A percentile compares a stretch with the other conserved stretches of the same genome.
These are phyloP conservation scores for Daldinia bambusicola DNA, from an alignment of 495 filamentous ascomycete genomes.

Conservation along the genomic window DNA sequence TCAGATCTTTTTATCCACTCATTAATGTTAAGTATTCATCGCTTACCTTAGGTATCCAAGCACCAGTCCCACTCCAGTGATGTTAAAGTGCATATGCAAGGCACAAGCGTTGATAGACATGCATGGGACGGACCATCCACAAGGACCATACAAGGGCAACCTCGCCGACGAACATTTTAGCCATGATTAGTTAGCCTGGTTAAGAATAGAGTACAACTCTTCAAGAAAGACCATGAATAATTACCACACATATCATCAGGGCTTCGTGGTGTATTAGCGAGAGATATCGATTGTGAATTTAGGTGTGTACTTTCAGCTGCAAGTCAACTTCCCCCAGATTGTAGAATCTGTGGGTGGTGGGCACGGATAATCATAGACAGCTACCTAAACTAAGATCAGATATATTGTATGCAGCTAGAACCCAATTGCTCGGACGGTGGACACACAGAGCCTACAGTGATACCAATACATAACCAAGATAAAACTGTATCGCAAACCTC, in stretches of 20 bases:
- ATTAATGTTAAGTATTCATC: constrained; percentile 16
- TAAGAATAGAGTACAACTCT: constrained; percentile 35
- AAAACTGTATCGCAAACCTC: not conserved
- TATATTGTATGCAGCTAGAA: constrained; percentile 33
- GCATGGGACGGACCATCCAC: constrained; percentile 38
- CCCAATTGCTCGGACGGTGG: constrained; percentile 40
- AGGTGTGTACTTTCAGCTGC: not conserved
- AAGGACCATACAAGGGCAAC: constrained; percentile 11
- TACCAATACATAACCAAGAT: constrained; percentile 6
- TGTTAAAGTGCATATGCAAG: constrained; percentile 42
- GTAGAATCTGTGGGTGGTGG: constrained; percentile 26
- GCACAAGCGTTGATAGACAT: constrained; percentile 33
- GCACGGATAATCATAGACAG: constrained; percentile 22
- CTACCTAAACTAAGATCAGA: constrained; percentile 22
- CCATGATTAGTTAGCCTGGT: constrained; percentile 39
- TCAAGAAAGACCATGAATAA: constrained; percentile 28
- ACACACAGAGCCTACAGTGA: constrained; percentile 17
- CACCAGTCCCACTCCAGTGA: constrained; percentile 33
- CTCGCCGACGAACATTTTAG: constrained; percentile 12
- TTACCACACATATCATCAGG: constrained; percentile 1
- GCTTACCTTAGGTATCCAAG: constrained; percentile 24
- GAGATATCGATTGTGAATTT: constrained; percentile 5
- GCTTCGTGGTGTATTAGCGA: not conserved
- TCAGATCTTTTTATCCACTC: constrained; percentile 29
- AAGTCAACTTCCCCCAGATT: constrained; percentile 28